phyloP scores from a whole-genome alignment of 176 grass and related monocot species.

The Alloteropsis semialata region DNA sequence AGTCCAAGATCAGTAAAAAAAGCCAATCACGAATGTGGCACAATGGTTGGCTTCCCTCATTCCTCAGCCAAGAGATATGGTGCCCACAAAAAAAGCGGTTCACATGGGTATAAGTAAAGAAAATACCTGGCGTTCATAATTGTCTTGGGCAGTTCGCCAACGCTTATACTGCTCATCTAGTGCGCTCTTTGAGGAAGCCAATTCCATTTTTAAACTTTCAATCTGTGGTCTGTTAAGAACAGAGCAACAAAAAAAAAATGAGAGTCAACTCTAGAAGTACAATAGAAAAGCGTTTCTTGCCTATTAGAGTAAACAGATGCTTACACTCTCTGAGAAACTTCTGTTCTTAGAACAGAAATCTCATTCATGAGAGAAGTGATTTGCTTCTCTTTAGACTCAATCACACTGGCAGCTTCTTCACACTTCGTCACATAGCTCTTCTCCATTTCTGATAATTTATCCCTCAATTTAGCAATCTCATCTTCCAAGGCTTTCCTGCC shows the following conservation, averaged over 20 bases:
- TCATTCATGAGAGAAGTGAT: slow-evolving; percentile 62
- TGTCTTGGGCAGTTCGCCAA: slow-evolving; percentile 81
- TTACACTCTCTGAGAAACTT: slow-evolving; percentile 80
- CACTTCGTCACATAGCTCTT: slow-evolving; percentile 73
- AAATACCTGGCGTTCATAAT: slow-evolving; percentile 92
- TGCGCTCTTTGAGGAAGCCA: slow-evolving; percentile 72
- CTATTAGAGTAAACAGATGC: slow-evolving; percentile 7
- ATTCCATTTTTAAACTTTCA: slow-evolving; percentile 58
- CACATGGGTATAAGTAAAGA: background rate
- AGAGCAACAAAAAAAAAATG: slow-evolving; percentile 12
- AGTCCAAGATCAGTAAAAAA: background rate
- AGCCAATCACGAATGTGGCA: background rate
- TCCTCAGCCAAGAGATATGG: background rate
- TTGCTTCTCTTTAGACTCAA: slow-evolving; percentile 87
- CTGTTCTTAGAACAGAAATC: slow-evolving; percentile 55
- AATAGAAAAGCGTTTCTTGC: background rate
- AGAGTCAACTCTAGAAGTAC: slow-evolving; percentile 6
- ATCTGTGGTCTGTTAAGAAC: slow-evolving; percentile 43
- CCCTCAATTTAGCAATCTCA: slow-evolving; percentile 74
- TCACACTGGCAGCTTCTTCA: slow-evolving; percentile 56
- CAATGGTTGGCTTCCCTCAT: background rate
- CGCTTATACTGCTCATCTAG: slow-evolving; percentile 75
- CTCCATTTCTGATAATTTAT: slow-evolving; percentile 73
- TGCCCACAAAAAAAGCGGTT: background rate
- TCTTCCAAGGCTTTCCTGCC: slow-evolving; percentile 63